Conservation (phyloP, 2,329 filamentous ascomycete genomes). For the Aspergillus sp. region DNA sequence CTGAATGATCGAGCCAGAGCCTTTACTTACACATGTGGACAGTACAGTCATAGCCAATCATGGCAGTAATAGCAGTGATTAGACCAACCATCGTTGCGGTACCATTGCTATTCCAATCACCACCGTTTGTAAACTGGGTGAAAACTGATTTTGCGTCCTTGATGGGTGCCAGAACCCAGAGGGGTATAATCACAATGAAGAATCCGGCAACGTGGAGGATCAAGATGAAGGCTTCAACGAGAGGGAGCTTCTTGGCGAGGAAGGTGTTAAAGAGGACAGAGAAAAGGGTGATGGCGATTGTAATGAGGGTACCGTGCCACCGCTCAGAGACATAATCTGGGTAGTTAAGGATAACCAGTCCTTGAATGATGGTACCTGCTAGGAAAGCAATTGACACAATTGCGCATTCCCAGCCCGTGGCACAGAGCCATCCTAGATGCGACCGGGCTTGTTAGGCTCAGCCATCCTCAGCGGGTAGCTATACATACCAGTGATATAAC, state of each 20-base stretch:
- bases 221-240: slow-evolving; percentile 54
- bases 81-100: slow-evolving; percentile 43
- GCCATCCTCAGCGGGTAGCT: not conserved
- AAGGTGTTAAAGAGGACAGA: slow-evolving; percentile 55
- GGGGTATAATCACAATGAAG: slow-evolving; percentile 41
- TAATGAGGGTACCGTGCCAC: not conserved
- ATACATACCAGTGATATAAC: slow-evolving; percentile 36
- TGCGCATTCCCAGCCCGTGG: slow-evolving; percentile 39
- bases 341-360: slow-evolving; percentile 35
- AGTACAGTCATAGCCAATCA: slow-evolving; percentile 2
- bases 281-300: slow-evolving; percentile 40
- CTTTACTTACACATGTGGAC: not conserved
- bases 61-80: not conserved
- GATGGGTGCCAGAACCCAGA: slow-evolving; percentile 36
- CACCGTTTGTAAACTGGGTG: slow-evolving; percentile 37
- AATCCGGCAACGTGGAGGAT: slow-evolving; percentile 52
- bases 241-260: slow-evolving; percentile 47
- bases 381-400: slow-evolving; percentile 37
- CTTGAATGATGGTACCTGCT: slow-evolving; percentile 37
- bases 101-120: slow-evolving; percentile 39
- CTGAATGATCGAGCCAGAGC: not conserved
- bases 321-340: slow-evolving; percentile 41
- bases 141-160: not conserved
- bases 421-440: slow-evolving; percentile 37
- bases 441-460: not conserved